Base-by-base conservation (phyloP, 768 basidiomycete species). In the Porphyrellus cyaneotinctus region DNA sequence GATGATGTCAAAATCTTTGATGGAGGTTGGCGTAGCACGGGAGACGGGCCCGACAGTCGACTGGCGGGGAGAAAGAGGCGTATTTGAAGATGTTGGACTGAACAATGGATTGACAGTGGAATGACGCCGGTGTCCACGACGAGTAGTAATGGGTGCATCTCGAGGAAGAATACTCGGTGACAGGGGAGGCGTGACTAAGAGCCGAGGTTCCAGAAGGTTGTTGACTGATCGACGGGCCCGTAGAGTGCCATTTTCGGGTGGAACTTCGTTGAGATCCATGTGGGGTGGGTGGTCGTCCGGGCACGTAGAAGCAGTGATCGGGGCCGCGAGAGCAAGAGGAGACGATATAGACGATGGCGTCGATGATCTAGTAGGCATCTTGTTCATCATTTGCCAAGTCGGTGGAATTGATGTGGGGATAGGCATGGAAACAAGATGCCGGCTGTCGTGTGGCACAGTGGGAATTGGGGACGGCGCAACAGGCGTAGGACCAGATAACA, bases 1-100 rank as follows among this genome's bases (percentile, higher is more conserved):
- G 77, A 99, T 95, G 65, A 99, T 86, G 64, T 98, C 95, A 63
- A 99, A 99, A 69, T 99, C 97, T 70, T 94, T 97, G 73, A 98
- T 97, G 6, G 95, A 95, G 4, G 95, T 88, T 2, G 91, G 84
- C 12, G 83, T 85, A 17, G 89, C 83, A 23, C 92, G 81, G 30
- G 91, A 79, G 35, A 89, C 70, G 1, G 93, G 90, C 2, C 84
- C 85, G 8, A 80, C 77, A 6, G 93, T 84, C 9, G 89, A 77
- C 52, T 95, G 82, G 23, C 95, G 82, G 30, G 97, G 97, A 17
- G 97, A 98, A 2, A 95, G 73, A 1, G 92, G 91, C 60, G 71
- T 66, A 36, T 59, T 71, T 15, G 61, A 70, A 36, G 68, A 62
- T 22, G 82, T 75, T 9, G 87, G 82, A 58, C 82, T 82, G 33